phyloP scores from a whole-genome alignment of 169 alveolate species.

The Cyclospora cayetanensis region DNA sequence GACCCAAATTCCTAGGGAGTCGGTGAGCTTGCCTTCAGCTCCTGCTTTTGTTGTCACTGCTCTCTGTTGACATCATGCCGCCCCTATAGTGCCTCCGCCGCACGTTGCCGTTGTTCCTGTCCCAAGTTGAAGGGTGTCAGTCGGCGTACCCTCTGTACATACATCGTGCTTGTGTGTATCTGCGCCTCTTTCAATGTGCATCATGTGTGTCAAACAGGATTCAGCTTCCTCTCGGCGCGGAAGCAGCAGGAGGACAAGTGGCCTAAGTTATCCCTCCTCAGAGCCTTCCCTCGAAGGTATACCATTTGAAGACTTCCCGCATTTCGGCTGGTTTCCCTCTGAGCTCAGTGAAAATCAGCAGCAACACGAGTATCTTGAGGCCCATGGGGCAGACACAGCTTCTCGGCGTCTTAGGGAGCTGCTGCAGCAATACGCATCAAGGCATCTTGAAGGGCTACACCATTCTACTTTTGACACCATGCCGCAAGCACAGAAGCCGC shows the following conservation, averaged over 20 bases:
- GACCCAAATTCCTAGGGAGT: conserved; percentile 32
- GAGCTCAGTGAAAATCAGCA: conserved; percentile 10
- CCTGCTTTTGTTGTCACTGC: background rate
- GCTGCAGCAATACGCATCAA: conserved; percentile 21
- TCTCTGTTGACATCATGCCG: too few species aligned
- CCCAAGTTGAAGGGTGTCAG: too few species aligned
- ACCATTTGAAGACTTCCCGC: conserved; percentile 25
- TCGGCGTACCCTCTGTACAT: too few species aligned
- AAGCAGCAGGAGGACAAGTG: conserved; percentile 43
- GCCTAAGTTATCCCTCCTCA: conserved; percentile 13
- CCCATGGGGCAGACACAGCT: conserved; percentile 15
- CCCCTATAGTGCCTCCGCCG: too few species aligned
- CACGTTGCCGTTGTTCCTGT: too few species aligned
- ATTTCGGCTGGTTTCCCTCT: background rate
- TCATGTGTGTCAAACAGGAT: too few species aligned
- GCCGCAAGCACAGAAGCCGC: background rate
- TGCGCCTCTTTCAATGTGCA: too few species aligned
- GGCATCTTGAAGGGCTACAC: conserved; percentile 3
- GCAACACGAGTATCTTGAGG: background rate
- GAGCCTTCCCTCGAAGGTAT: conserved; percentile 31
- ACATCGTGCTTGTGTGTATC: too few species aligned
- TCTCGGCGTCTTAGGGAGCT: conserved; percentile 36
- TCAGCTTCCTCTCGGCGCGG: conserved; percentile 34
- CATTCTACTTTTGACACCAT: too few species aligned
- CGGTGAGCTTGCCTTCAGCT: background rate